Percentiles rank a stretch among this genome's conserved stretches.
Conservation (phyloP, 2,329 filamentous ascomycete species). For the Exophiala sp. region DNA sequence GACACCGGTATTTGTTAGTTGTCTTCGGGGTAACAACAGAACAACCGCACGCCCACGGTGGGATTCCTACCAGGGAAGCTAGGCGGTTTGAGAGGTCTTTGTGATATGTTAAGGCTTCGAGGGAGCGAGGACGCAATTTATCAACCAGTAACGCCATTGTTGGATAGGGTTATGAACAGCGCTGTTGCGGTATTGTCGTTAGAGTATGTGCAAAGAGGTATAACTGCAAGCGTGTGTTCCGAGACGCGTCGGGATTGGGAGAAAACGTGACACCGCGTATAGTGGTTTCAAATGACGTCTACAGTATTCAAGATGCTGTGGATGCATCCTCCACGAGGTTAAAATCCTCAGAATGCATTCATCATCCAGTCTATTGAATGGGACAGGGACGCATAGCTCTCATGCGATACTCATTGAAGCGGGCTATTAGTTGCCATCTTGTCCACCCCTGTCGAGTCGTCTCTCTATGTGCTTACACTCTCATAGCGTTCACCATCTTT, state of each 20-base stretch:
- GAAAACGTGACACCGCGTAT: slow-evolving; percentile 8
- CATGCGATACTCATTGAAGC: no score
- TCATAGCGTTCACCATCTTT: background rate
- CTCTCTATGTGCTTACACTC: no score
- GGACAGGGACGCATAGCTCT: no score
- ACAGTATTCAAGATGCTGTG: no score
- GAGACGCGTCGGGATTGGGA: slow-evolving; percentile 4
- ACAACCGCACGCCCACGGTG: background rate
- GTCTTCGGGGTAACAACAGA: slow-evolving; percentile 4
- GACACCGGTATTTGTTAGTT: slow-evolving; percentile 8
- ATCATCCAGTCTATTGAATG: no score
- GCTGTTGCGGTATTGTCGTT: background rate
- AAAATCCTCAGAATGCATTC: no score
- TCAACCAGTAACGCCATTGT: slow-evolving; percentile 60
- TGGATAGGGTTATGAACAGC: background rate
- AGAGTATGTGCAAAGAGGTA: no score
- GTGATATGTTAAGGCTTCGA: slow-evolving; percentile 71
- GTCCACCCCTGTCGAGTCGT: no score
- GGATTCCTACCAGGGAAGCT: slow-evolving; percentile 57
- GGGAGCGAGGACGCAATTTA: slow-evolving; percentile 51
- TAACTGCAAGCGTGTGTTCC: no score
- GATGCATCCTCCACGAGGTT: no score
- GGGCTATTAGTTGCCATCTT: no score
- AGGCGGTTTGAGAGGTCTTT: slow-evolving; percentile 79
- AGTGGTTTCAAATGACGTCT: slow-evolving; percentile 13